A percentile compares a stretch with the other conserved stretches of the same genome.
These are phyloP conservation scores for Neofusicoccum cordaticola DNA, from an alignment of 2,329 filamentous ascomycete species.

Conservation along the genomic window DNA sequence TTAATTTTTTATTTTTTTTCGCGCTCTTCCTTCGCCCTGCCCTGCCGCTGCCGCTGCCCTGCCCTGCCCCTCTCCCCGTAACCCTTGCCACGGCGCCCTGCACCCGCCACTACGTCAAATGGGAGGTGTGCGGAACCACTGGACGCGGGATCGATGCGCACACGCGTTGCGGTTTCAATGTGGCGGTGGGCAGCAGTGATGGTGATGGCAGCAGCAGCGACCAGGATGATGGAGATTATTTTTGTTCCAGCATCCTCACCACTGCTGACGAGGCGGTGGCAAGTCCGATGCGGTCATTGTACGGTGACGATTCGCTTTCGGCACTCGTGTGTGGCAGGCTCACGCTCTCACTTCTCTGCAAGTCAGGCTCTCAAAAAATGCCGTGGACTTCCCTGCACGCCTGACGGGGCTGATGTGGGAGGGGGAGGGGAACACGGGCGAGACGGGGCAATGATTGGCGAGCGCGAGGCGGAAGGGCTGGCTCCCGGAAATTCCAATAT, in stretches of 20 bases:
- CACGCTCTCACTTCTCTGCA: no score
- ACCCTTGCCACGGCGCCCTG: neutral
- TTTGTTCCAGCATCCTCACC: neutral
- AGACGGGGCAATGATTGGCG: neutral
- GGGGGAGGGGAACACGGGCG: neutral
- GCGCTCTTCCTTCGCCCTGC: no score
- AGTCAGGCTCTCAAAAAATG: no score
- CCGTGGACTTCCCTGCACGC: neutral
- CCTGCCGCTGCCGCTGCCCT: neutral
- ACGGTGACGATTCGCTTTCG: no score
- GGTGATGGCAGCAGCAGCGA: no score
- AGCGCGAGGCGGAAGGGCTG: neutral
- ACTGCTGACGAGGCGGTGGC: no score
- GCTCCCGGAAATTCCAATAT: neutral
- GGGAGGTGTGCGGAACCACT: constrained; percentile 1
- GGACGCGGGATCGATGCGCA: neutral
- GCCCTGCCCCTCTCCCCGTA: neutral
- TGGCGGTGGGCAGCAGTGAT: neutral
- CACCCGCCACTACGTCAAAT: constrained; percentile 1
- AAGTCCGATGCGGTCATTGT: no score
- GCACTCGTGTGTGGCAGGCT: no score
- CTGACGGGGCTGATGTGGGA: neutral
- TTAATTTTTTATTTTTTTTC: neutral
- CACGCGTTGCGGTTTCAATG: neutral
- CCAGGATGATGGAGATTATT: neutral